Evolutionary conservation across 1,284 basidiomycete genomes (phyloP).

Genomic region (Sparassis latifolia): DNA sequence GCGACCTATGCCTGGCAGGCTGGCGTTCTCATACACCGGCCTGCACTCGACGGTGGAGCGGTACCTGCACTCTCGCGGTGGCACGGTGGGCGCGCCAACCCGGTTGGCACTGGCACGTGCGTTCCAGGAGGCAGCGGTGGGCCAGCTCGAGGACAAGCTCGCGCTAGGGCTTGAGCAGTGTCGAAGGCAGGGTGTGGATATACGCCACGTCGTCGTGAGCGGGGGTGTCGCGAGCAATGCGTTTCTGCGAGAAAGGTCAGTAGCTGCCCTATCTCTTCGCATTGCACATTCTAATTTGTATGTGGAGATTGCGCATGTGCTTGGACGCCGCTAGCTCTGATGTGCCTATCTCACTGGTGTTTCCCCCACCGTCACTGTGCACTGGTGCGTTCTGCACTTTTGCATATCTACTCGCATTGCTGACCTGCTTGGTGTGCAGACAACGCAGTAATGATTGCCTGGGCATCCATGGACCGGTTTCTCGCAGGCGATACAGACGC

Average conservation of each 20-base stretch:
- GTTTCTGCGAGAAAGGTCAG: constrained; percentile 58
- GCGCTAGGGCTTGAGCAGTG: constrained; percentile 51
- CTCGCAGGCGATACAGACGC: constrained; percentile 59
- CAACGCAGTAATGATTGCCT: constrained; percentile 94
- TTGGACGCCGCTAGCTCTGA: constrained; percentile 29
- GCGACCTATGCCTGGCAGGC: constrained; percentile 45
- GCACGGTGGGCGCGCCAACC: constrained; percentile 26
- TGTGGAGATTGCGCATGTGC: constrained; percentile 37
- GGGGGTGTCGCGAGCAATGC: constrained; percentile 89
- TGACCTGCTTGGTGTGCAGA: constrained; percentile 41
- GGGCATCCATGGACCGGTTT: constrained; percentile 81
- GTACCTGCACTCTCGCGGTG: constrained; percentile 35
- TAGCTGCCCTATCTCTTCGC: neutral
- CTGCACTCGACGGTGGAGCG: constrained; percentile 62
- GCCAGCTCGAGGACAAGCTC: constrained; percentile 75
- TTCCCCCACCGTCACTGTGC: constrained; percentile 73
- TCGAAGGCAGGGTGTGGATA: constrained; percentile 29
- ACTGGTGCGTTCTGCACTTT: constrained; percentile 49
- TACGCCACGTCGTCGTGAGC: constrained; percentile 68
- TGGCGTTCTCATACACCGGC: constrained; percentile 75
- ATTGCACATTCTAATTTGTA: neutral
- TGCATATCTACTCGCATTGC: neutral
- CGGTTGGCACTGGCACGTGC: constrained; percentile 50
- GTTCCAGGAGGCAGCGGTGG: constrained; percentile 70
- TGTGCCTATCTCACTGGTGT: constrained; percentile 38